These are phyloP conservation scores for Tetrapisispora nanseiensis DNA, from an alignment of 805 yeast genomes.

Conservation along the genomic window DNA sequence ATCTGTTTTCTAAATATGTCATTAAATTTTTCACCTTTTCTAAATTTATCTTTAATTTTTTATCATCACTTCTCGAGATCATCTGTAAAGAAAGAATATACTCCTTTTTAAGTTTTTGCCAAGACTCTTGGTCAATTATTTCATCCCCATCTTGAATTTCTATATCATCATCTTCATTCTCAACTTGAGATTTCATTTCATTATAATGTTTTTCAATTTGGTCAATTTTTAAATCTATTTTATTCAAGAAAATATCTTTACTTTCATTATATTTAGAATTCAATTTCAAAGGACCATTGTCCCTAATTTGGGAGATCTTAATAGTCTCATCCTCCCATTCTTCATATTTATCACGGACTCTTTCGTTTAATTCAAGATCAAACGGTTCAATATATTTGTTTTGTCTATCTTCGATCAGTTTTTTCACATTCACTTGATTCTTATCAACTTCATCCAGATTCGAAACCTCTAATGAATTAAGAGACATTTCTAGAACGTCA, in stretches of 20 bases:
- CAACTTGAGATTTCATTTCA: neutral
- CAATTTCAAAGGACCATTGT: slow-evolving; percentile 39
- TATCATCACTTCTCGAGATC: slow-evolving; percentile 8
- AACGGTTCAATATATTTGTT: slow-evolving; percentile 50
- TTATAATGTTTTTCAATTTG: slow-evolving; percentile 2
- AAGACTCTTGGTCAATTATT: slow-evolving; percentile 1
- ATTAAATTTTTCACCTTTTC: slow-evolving; percentile 25
- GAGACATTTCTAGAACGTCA: slow-evolving; percentile 41
- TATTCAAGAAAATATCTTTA: slow-evolving; percentile 23
- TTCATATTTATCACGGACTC: slow-evolving; percentile 45
- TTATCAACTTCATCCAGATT: slow-evolving; percentile 38
- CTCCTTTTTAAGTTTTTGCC: slow-evolving; percentile 4
- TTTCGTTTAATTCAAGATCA: slow-evolving; percentile 52
- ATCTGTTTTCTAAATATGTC: slow-evolving; percentile 9
- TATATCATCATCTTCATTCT: neutral
- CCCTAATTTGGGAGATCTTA: slow-evolving; percentile 44
- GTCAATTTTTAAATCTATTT: slow-evolving; percentile 13
- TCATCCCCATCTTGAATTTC: neutral
- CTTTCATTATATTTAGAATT: slow-evolving; percentile 28
- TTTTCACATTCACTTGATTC: neutral
- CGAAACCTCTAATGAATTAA: slow-evolving; percentile 47
- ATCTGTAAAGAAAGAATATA: slow-evolving; percentile 8
- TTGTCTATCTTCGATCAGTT: slow-evolving; percentile 14
- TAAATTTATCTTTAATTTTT: slow-evolving; percentile 17
- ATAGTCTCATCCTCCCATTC: slow-evolving; percentile 56